A percentile compares a stretch with the other conserved stretches of the same genome.
Evolutionary conservation across 768 basidiomycete genomes (phyloP).

Genomic region (Lentinula guzmanii): DNA sequence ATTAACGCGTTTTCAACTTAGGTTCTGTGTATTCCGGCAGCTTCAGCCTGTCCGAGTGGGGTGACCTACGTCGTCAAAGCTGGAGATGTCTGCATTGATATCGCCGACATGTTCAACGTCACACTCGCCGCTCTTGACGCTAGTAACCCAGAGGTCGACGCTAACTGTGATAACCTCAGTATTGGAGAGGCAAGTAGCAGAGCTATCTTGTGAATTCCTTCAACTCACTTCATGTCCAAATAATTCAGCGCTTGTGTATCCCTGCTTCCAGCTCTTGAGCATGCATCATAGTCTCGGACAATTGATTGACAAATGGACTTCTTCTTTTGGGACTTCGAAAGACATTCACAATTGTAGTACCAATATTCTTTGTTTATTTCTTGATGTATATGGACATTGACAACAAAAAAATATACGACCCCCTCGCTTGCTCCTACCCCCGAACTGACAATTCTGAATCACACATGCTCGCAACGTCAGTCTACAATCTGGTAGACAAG

Average conservation of each 20-base stretch:
- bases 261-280: not conserved
- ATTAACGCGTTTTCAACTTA: not conserved
- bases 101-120: constrained; percentile 1
- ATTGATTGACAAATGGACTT: not conserved
- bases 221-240: not conserved
- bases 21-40: not conserved
- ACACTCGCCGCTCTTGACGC: not conserved
- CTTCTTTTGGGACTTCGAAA: not conserved
- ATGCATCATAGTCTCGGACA: not conserved
- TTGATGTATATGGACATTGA: no score
- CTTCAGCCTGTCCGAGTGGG: not conserved
- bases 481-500: no score
- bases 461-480: no score
- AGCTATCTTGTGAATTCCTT: not conserved
- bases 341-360: no score
- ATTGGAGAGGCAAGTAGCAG: not conserved
- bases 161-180: constrained; percentile 1
- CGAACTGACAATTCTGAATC: no score
- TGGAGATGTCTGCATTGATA: constrained; percentile 1
- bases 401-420: no score
- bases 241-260: not conserved
- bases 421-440: no score
- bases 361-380: not conserved
- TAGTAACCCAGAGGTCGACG: not conserved
- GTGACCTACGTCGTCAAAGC: constrained; percentile 1